Evolutionary conservation across 208 protist genomes (phyloP).

Genomic region (Crithidia fasciculata): DNA sequence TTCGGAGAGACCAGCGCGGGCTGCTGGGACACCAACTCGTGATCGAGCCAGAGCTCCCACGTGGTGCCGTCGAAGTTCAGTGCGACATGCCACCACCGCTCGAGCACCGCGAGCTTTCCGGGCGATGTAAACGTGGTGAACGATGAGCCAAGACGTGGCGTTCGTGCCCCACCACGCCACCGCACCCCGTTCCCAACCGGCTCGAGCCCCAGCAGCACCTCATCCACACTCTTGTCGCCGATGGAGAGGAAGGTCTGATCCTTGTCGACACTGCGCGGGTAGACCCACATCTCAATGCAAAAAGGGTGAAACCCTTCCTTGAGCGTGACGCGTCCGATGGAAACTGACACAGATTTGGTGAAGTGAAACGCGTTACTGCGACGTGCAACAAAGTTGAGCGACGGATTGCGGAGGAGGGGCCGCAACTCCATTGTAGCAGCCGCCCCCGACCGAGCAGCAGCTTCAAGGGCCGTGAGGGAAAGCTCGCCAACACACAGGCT

Average conservation of each 20-base stretch:
- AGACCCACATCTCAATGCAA: slow-evolving; percentile 89
- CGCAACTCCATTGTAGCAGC: slow-evolving; percentile 6
- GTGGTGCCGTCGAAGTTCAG: slow-evolving; percentile 85
- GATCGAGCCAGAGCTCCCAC: slow-evolving; percentile 87
- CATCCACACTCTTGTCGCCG: slow-evolving; percentile 83
- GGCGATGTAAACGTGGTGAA: slow-evolving; percentile 61
- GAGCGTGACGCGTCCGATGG: slow-evolving; percentile 67
- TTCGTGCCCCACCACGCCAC: slow-evolving; percentile 82
- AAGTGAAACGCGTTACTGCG: slow-evolving; percentile 67
- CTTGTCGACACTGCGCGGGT: slow-evolving; percentile 67
- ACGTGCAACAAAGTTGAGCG: background rate
- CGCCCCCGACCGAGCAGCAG: background rate
- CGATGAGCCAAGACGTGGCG: slow-evolving; percentile 77
- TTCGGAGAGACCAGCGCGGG: slow-evolving; percentile 64
- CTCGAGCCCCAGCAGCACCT: slow-evolving; percentile 83
- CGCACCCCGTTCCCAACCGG: slow-evolving; percentile 66
- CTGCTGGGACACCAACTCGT: slow-evolving; percentile 48
- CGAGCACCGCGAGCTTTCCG: slow-evolving; percentile 50
- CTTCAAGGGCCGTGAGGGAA: background rate
- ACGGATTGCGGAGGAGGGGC: slow-evolving; percentile 41
- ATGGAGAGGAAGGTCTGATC: slow-evolving; percentile 79
- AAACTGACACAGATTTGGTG: slow-evolving; percentile 57
- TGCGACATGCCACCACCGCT: slow-evolving; percentile 90
- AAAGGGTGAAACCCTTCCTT: slow-evolving; percentile 86
- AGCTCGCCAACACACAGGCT: slow-evolving; percentile 30